Evolutionary conservation across 2,329 filamentous ascomycete genomes (phyloP).

Genomic region (Ophiosphaerella narmari): DNA sequence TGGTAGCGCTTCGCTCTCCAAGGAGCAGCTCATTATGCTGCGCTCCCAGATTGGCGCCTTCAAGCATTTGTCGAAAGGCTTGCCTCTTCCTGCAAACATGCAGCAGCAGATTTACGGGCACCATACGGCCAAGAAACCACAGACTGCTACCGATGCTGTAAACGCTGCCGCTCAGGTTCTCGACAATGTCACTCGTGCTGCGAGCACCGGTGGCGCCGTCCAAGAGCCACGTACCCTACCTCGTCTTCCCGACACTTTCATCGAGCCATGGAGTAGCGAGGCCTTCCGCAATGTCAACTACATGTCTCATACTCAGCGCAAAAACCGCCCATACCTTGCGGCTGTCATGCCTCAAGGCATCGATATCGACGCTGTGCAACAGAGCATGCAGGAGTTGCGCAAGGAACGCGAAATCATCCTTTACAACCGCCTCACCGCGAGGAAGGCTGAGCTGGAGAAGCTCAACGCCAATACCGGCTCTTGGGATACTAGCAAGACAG

Average conservation of each 20-base stretch:
- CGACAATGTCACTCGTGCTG: conserved; percentile 54
- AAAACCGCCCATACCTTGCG: conserved; percentile 79
- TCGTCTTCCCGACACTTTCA: conserved; percentile 61
- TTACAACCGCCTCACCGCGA: conserved; percentile 85
- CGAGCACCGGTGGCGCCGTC: conserved; percentile 48
- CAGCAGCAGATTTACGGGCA: conserved; percentile 83
- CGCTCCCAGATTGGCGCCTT: conserved; percentile 90
- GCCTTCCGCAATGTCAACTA: conserved; percentile 71
- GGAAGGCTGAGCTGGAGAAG: conserved; percentile 81
- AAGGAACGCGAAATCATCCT: conserved; percentile 86
- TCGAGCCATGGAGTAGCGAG: conserved; percentile 41
- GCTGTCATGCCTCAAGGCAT: conserved; percentile 88
- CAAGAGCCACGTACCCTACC: conserved; percentile 31
- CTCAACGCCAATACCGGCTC: conserved; percentile 84
- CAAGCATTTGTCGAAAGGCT: conserved; percentile 85
- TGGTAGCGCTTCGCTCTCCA: conserved; percentile 37
- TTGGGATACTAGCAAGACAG: conserved; percentile 76
- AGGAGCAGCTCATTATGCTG: conserved; percentile 77
- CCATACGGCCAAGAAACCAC: conserved; percentile 61
- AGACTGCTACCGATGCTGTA: conserved; percentile 47
- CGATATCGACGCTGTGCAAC: conserved; percentile 69
- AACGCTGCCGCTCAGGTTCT: conserved; percentile 56
- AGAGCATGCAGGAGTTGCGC: conserved; percentile 60
- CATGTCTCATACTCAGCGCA: conserved; percentile 74
- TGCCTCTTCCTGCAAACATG: conserved; percentile 75